Evolutionary conservation across 495 filamentous ascomycete species (phyloP), one percentile per base, ranked within the genome.

Genomic region (Annulohypoxylon maeteangense): DNA sequence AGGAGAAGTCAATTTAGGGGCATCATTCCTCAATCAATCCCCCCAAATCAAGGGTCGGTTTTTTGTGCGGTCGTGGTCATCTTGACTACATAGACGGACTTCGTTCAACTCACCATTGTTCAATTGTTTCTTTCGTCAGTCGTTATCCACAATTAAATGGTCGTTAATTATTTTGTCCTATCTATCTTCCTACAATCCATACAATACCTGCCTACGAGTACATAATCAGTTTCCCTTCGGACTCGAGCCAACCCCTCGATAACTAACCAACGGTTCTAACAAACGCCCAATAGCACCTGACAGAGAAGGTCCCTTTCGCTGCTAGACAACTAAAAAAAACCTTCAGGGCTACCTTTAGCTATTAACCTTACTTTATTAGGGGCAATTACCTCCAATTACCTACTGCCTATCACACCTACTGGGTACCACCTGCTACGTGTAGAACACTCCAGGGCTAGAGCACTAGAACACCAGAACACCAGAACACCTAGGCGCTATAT

Each of bases 201-300:
- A n/a, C n/a, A n/a, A n/a, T n/a, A n/a, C n/a, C n/a, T n/a, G n/a
- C 38, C 38, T 42, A n/a, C 12, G 1, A 1, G 12, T 16, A 42
- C 38, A 42, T 42, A 42, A 42, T 42, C 40, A 44, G 40, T 44
- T 44, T 44, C 16, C 16, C 18, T 25, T 11, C 45, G 45, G 45
- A 48, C 45, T 48, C 45, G 45, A 48, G 18, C 18, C 23, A 54
- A n/a, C 50, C 50, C 29, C 50, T 54, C 29, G 23, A 54, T 32
- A 54, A 23, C 50, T 54, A n/a, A n/a, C n/a, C n/a, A n/a, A n/a
- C n/a, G n/a, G n/a, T n/a, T n/a, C n/a, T 14, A 16, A 32, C 23
- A 54, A 54, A 14, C 29, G 25, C 20, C 40, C 40, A 42, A 16
- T 42, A 42, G 14, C 38, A 42, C 38, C 45, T 1, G 34, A 36